These are phyloP conservation scores for Aspergillus sclerotiicarbonarius DNA, from an alignment of 495 filamentous ascomycete species.

Conservation along the genomic window DNA sequence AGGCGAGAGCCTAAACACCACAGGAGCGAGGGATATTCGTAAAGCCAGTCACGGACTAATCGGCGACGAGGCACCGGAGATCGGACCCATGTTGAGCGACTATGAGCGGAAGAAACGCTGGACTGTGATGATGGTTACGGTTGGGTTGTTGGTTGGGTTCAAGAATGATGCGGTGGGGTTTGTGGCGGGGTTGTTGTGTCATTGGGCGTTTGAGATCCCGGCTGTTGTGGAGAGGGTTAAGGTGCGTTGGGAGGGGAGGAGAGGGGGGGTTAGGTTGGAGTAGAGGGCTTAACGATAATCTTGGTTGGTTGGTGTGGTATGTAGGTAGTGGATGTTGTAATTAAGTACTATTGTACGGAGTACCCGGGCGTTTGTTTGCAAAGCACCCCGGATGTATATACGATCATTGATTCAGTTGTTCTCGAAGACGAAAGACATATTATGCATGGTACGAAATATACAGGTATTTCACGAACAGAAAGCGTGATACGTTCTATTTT, in stretches of 20 bases:
- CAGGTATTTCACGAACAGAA: too few species aligned
- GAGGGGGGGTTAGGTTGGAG: conserved; percentile 33
- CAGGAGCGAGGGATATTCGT: conserved; percentile 58
- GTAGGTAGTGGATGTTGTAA: background rate
- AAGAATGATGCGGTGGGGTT: conserved; percentile 88
- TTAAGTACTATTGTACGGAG: too few species aligned
- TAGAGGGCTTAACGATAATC: too few species aligned
- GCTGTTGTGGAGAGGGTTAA: conserved; percentile 25
- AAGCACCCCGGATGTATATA: too few species aligned
- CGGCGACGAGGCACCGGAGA: conserved; percentile 39
- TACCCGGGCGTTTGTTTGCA: too few species aligned
- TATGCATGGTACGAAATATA: too few species aligned
- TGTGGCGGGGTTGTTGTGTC: conserved; percentile 70
- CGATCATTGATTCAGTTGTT: too few species aligned
- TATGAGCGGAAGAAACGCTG: conserved; percentile 68
- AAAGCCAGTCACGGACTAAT: conserved; percentile 29
- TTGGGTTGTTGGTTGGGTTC: conserved; percentile 77
- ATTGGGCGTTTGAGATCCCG: conserved; percentile 52
- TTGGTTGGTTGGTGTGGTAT: background rate
- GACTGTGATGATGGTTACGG: conserved; percentile 85
- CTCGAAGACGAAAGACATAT: too few species aligned
- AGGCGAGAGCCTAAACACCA: conserved; percentile 75
- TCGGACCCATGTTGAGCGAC: conserved; percentile 47
- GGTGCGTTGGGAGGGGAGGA: conserved; percentile 32
- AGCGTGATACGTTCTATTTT: too few species aligned